Evolutionary conservation across 768 basidiomycete genomes (phyloP).

Genomic region (Naganishia friedmannii): DNA sequence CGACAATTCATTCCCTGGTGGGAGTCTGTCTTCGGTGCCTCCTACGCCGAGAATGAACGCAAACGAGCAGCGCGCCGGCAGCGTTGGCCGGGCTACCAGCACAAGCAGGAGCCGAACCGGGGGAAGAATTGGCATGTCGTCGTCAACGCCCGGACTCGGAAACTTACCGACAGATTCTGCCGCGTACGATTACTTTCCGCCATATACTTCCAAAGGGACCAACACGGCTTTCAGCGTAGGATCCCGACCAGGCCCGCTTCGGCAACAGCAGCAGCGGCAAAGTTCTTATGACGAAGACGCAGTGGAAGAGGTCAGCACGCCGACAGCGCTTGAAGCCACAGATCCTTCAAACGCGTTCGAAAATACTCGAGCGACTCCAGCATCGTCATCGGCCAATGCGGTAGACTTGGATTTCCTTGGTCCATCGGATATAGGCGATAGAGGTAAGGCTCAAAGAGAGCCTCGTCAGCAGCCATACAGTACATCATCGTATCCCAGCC

Average conservation of each 20-base stretch:
- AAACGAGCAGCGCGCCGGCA: not conserved
- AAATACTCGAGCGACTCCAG: not conserved
- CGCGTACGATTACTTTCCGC: constrained; percentile 2
- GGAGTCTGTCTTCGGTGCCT: constrained; percentile 12
- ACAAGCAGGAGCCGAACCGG: constrained; percentile 1
- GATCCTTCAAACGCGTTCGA: not conserved
- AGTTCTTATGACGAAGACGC: not conserved
- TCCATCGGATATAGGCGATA: not conserved
- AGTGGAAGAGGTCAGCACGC: constrained; percentile 8
- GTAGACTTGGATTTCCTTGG: constrained; percentile 14
- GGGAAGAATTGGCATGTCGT: no score
- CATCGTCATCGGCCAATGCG: not conserved
- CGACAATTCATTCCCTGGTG: not conserved
- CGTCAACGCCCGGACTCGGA: not conserved
- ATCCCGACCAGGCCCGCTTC: not conserved
- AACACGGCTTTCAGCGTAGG: not conserved
- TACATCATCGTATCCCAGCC: not conserved
- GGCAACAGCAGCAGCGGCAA: not conserved
- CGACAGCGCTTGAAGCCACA: constrained; percentile 6
- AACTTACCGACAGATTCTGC: not conserved
- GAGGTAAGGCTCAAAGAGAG: not conserved
- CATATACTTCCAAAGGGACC: not conserved
- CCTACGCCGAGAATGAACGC: not conserved
- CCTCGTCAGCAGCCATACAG: not conserved
- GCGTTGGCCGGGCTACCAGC: constrained; percentile 5